Evolutionary conservation across 257 asterid species (phyloP).

Genomic region (Penstemon newberryi): DNA sequence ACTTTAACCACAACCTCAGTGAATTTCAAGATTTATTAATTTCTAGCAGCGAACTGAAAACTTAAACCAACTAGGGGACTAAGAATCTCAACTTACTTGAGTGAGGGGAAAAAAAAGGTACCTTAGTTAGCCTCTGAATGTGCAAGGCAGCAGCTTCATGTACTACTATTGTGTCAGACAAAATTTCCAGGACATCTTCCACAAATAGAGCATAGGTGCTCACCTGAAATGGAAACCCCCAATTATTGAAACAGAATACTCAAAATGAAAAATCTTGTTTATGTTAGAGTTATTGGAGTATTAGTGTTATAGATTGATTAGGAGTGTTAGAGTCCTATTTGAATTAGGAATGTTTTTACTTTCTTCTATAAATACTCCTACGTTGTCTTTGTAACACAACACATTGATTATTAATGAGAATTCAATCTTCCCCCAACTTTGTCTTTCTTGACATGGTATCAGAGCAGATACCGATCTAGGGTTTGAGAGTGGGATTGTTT

Average conservation of each 20-base stretch:
- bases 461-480: too few species aligned
- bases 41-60: not conserved
- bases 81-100: not conserved
- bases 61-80: not conserved
- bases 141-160: conserved; percentile 59
- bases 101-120: not conserved
- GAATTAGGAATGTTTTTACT: too few species aligned
- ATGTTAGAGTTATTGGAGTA: too few species aligned
- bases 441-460: too few species aligned
- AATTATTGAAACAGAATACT: not conserved
- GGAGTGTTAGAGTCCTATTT: too few species aligned
- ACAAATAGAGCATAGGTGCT: conserved; percentile 63
- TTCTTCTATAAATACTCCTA: too few species aligned
- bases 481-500: too few species aligned
- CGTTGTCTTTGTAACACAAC: too few species aligned
- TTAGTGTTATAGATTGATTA: too few species aligned
- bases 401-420: too few species aligned
- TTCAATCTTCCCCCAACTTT: too few species aligned
- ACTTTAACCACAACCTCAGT: not conserved
- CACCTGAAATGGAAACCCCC: conserved; percentile 39
- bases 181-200: conserved; percentile 64
- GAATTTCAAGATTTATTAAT: not conserved
- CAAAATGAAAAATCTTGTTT: not conserved
- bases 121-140: conserved; percentile 71
- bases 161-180: conserved; percentile 51